Conservation (phyloP, 1,284 basidiomycete genomes). For the Ganoderma leucocontextum region DNA sequence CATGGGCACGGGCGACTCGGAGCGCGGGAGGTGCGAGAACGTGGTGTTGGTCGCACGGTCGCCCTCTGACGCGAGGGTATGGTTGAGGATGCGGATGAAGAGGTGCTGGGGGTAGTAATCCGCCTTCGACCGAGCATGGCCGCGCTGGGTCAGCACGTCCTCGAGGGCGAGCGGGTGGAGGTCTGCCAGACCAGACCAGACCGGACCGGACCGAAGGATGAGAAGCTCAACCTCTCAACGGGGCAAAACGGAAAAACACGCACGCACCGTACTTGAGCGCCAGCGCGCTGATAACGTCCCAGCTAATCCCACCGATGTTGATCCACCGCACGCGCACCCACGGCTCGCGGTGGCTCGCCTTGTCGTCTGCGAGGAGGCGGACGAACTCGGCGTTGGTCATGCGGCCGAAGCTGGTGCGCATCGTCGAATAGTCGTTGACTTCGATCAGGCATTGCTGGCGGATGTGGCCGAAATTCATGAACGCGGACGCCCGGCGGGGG, state of each 20-base stretch:
- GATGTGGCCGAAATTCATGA: constrained; percentile 59
- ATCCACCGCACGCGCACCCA: constrained; percentile 78
- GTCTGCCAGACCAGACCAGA: constrained; percentile 45
- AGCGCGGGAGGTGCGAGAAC: constrained; percentile 50
- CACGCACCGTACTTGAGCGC: constrained; percentile 66
- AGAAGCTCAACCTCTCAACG: neutral
- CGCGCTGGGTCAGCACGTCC: constrained; percentile 66
- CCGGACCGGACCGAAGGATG: too few relatives aligned
- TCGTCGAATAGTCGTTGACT: constrained; percentile 66
- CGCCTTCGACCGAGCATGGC: constrained; percentile 68
- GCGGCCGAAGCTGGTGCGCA: constrained; percentile 56
- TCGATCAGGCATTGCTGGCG: constrained; percentile 67
- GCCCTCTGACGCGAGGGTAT: constrained; percentile 53
- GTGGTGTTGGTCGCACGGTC: constrained; percentile 29
- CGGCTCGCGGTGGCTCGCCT: constrained; percentile 51
- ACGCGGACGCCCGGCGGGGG: constrained; percentile 59
- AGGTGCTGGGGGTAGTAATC: constrained; percentile 75
- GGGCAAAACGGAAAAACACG: neutral
- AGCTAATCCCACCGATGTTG: constrained; percentile 73
- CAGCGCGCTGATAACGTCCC: constrained; percentile 74
- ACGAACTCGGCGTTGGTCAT: constrained; percentile 67
- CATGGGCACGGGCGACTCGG: constrained; percentile 50
- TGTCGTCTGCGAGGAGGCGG: constrained; percentile 53
- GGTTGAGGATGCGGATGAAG: constrained; percentile 71
- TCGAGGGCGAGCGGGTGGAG: constrained; percentile 76